A percentile compares a stretch with the other conserved stretches of the same genome.
phyloP scores from a whole-genome alignment of 2,329 filamentous ascomycete species.

The Ascochyta fabae region DNA sequence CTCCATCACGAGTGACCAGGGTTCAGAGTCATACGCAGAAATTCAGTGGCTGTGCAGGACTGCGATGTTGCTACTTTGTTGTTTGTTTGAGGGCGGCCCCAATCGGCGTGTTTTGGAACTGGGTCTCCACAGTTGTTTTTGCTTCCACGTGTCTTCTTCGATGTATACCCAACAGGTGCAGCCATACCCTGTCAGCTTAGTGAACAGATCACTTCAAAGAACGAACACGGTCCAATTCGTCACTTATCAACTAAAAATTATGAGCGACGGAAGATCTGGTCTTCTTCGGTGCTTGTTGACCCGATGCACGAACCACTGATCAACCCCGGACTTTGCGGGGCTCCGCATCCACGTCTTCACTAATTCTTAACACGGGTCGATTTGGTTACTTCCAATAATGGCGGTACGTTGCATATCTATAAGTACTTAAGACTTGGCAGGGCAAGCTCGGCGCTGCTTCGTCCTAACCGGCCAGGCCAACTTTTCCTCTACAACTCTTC shows the following conservation, averaged over 20 bases:
- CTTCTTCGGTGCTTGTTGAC: constrained; percentile 6
- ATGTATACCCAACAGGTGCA: not conserved
- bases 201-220: not conserved
- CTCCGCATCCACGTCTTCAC: constrained; percentile 10
- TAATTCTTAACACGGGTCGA: not conserved
- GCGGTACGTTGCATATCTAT: not conserved
- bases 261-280: constrained; percentile 9
- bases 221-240: not conserved
- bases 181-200: not conserved
- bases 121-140: too few species aligned
- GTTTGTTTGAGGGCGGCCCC: too few species aligned
- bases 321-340: constrained; percentile 17
- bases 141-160: not conserved
- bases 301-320: constrained; percentile 4
- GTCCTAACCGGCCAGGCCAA: not conserved
- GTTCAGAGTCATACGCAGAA: too few species aligned
- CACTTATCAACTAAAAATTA: too few species aligned
- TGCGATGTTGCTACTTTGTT: too few species aligned
- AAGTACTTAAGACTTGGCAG: constrained; percentile 12
- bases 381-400: not conserved
- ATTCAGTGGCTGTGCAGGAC: too few species aligned
- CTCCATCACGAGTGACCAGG: not conserved
- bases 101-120: too few species aligned
- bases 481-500: too few species aligned
- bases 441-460: not conserved